These are phyloP conservation scores for Leishmania major DNA, from an alignment of 208 protist genomes.

Conservation along the genomic window DNA sequence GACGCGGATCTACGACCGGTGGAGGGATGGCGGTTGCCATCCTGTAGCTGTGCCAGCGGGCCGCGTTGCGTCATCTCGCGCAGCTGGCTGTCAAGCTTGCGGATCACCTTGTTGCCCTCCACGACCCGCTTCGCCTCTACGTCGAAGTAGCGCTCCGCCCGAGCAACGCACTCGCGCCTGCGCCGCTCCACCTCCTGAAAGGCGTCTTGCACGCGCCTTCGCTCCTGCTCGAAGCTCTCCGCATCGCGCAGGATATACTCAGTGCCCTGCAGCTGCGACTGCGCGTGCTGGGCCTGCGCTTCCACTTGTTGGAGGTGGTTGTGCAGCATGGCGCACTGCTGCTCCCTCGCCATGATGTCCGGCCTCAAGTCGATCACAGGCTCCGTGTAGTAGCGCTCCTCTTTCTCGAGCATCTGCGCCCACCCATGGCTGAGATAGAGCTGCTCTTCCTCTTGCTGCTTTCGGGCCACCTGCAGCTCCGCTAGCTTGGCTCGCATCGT, in stretches of 20 bases:
- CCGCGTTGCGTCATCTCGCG: constrained; percentile 40
- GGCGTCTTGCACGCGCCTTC: constrained; percentile 36
- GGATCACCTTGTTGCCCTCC: constrained; percentile 39
- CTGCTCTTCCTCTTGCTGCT: constrained; percentile 59
- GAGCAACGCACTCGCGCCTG: constrained; percentile 36
- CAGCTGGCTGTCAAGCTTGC: constrained; percentile 50
- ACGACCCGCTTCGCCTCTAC: constrained; percentile 55
- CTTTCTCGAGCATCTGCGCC: constrained; percentile 63
- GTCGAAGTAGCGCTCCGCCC: constrained; percentile 69
- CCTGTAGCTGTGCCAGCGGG: constrained; percentile 37
- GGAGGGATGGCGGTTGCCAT: constrained; percentile 5
- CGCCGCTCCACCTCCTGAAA: constrained; percentile 51
- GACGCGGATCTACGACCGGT: constrained; percentile 28
- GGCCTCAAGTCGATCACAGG: constrained; percentile 44
- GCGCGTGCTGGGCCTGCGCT: constrained; percentile 32
- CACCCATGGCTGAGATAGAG: constrained; percentile 60
- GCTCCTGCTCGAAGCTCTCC: constrained; percentile 44
- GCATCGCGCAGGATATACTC: constrained; percentile 46
- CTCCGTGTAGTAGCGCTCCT: constrained; percentile 80
- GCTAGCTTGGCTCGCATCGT: constrained; percentile 40
- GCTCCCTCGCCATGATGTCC: constrained; percentile 52
- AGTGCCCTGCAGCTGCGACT: constrained; percentile 36
- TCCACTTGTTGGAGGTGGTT: constrained; percentile 51
- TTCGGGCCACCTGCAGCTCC: constrained; percentile 41
- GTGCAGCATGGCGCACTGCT: constrained; percentile 47